These are phyloP conservation scores for Mycena kentingensis DNA, from an alignment of 768 basidiomycete genomes.

Conservation along the genomic window DNA sequence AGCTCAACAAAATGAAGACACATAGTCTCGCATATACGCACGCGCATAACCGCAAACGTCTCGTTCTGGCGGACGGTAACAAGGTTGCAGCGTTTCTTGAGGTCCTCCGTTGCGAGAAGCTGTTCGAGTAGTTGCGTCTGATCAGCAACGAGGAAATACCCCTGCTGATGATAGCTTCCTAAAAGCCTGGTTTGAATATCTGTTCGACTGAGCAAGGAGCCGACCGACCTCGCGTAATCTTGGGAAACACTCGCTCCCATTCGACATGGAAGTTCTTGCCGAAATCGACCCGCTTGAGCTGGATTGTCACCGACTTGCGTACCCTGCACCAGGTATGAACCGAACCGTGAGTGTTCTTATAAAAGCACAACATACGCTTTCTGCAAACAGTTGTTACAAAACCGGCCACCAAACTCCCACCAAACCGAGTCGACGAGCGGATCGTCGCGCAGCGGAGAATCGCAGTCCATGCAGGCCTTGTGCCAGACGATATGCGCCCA, in stretches of 20 bases:
- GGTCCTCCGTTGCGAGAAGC: background rate
- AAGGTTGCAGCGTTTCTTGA: background rate
- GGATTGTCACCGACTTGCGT: background rate
- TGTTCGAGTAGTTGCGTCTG: background rate
- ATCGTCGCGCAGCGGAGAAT: background rate
- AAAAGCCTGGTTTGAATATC: background rate
- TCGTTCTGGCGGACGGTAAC: background rate
- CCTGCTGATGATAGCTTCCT: background rate
- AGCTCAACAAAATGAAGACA: background rate
- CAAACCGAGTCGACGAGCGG: background rate
- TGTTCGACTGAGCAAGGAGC: background rate
- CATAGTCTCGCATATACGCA: background rate
- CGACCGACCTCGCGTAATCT: too few species aligned
- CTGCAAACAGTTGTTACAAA: background rate
- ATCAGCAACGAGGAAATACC: background rate
- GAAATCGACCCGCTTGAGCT: background rate
- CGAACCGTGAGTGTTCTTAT: background rate
- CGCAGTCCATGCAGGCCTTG: too few species aligned
- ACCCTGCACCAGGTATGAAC: background rate
- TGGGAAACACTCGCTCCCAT: too few species aligned
- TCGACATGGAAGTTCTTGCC: too few species aligned
- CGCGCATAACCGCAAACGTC: background rate
- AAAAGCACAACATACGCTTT: background rate
- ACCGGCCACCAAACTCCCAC: conserved; percentile 1
- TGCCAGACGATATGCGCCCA: too few species aligned